phyloP scores from a whole-genome alignment of 1,284 basidiomycete species.

The Tilletiaria anomala region DNA sequence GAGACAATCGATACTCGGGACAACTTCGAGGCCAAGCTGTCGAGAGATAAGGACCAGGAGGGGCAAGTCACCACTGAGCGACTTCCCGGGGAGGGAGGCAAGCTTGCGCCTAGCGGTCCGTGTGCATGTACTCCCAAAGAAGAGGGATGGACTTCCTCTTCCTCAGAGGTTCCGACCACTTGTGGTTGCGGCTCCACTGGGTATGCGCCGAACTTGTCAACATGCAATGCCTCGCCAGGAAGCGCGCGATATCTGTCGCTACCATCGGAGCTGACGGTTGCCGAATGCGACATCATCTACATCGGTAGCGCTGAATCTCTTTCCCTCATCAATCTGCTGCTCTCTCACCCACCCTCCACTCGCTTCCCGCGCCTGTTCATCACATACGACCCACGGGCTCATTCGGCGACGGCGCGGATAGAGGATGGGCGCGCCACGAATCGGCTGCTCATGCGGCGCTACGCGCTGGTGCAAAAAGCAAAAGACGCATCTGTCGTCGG shows the following conservation, averaged over 20 bases:
- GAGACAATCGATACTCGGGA: constrained; percentile 12
- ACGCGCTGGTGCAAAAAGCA: constrained; percentile 73
- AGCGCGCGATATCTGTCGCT: constrained; percentile 8
- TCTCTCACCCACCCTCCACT: constrained; percentile 19
- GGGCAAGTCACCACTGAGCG: no score
- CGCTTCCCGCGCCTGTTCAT: constrained; percentile 46
- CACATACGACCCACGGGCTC: constrained; percentile 68
- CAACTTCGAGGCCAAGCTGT: constrained; percentile 8
- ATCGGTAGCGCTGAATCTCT: constrained; percentile 72
- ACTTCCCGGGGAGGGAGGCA: no score
- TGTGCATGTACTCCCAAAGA: no score
- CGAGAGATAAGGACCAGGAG: constrained; percentile 31
- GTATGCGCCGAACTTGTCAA: constrained; percentile 7
- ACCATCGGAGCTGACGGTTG: constrained; percentile 10
- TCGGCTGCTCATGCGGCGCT: constrained; percentile 76
- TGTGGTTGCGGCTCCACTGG: no score
- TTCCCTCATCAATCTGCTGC: constrained; percentile 64
- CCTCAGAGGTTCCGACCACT: no score
- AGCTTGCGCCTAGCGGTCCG: no score
- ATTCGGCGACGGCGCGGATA: constrained; percentile 37
- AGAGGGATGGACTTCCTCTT: no score
- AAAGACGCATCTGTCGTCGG: constrained; percentile 86
- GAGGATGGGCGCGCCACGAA: constrained; percentile 44
- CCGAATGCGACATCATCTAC: constrained; percentile 51
- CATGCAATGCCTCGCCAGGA: constrained; percentile 3